Percentiles rank a stretch among this genome's conserved stretches.
Conservation (phyloP, 345 rosid genomes). For the Hibiscus mutabilis region DNA sequence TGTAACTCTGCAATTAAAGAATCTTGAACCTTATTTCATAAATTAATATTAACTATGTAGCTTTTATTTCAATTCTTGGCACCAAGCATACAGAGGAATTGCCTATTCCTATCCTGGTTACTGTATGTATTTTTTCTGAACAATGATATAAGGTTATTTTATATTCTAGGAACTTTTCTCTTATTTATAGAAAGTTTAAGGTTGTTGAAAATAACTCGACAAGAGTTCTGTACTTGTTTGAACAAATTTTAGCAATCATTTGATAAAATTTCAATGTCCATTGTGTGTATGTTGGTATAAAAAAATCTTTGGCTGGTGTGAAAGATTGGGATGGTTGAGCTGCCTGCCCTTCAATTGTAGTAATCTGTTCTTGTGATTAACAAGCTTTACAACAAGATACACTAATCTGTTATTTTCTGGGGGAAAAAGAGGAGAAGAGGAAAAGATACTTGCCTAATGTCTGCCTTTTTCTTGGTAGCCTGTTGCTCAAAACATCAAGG, state of each 20-base stretch:
- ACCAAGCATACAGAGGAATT: neutral
- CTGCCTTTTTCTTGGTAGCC: slow-evolving; percentile 33
- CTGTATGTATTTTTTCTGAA: neutral
- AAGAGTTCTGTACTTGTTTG: neutral
- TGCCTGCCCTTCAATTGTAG: neutral
- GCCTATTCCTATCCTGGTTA: neutral
- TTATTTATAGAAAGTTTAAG: neutral
- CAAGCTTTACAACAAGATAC: neutral
- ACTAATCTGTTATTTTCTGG: neutral
- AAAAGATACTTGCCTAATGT: neutral
- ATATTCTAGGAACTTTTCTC: neutral
- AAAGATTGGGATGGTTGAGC: neutral
- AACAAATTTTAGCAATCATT: slow-evolving; percentile 4
- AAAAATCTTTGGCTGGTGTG: neutral
- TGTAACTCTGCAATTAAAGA: neutral
- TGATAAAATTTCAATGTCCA: neutral
- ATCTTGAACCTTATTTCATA: neutral
- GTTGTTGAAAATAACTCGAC: neutral
- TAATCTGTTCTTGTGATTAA: neutral
- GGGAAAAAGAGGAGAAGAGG: neutral
- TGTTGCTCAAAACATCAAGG: slow-evolving; percentile 77
- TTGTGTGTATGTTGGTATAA: neutral
- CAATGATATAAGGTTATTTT: neutral
- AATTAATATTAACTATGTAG: neutral
- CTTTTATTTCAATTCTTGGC: slow-evolving; percentile 4